phyloP scores from a whole-genome alignment of 148 eudicot species.

The Chenopodium album region DNA sequence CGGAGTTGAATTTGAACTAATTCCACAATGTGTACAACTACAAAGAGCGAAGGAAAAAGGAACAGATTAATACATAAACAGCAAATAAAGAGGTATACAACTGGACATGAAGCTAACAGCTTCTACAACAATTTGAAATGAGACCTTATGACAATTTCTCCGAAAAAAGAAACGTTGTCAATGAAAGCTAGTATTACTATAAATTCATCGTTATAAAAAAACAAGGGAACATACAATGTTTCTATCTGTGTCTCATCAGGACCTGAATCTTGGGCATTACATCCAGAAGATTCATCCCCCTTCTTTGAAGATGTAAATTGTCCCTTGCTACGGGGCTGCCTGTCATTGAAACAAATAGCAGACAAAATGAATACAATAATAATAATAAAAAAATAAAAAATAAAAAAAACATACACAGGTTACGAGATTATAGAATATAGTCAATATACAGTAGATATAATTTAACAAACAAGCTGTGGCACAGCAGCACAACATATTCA shows the following conservation, averaged over 20 bases:
- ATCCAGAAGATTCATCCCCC: slow-evolving; percentile 37
- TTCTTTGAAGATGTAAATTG: slow-evolving; percentile 61
- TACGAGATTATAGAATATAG: background rate
- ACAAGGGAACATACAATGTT: slow-evolving; percentile 35
- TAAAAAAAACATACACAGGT: background rate
- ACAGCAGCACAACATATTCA: background rate
- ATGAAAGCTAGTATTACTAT: background rate
- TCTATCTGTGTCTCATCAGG: slow-evolving; percentile 45
- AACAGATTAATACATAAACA: slow-evolving; percentile 6
- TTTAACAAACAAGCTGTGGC: background rate
- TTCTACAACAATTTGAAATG: background rate
- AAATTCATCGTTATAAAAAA: background rate
- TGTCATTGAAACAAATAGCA: slow-evolving; percentile 21
- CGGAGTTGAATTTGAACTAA: slow-evolving; percentile 57
- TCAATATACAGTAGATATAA: background rate
- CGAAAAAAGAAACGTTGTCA: background rate
- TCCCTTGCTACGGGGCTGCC: slow-evolving; percentile 78
- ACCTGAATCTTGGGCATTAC: slow-evolving; percentile 56
- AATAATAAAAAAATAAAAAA: background rate
- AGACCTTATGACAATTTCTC: background rate
- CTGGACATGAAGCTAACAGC: background rate
- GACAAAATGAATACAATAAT: background rate
- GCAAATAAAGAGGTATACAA: background rate
- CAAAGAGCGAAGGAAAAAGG: slow-evolving; percentile 4
- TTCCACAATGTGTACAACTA: slow-evolving; percentile 68